These are phyloP conservation scores for Keithomyces neogunnii DNA, from an alignment of 2,329 filamentous ascomycete species.

Conservation along the genomic window DNA sequence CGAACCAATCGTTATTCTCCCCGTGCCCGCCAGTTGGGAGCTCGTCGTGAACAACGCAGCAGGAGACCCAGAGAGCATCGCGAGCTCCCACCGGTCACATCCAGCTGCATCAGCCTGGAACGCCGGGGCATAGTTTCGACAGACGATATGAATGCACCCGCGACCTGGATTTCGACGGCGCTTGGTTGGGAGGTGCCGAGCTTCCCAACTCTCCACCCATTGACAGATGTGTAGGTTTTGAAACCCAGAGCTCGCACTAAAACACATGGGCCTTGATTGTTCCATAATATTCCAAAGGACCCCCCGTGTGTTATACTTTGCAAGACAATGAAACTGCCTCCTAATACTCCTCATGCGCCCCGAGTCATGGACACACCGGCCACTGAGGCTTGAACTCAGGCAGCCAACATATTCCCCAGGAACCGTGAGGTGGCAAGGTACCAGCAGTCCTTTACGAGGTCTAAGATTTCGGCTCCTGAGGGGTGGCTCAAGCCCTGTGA, in stretches of 20 bases:
- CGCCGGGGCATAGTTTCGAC: no score
- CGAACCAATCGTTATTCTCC: not conserved
- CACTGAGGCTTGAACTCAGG: not conserved
- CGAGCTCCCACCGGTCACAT: no score
- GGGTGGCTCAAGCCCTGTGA: not conserved
- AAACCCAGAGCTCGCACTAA: not conserved
- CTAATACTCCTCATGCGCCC: not conserved
- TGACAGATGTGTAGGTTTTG: not conserved
- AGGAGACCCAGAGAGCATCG: no score
- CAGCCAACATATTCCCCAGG: not conserved
- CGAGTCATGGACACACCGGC: not conserved
- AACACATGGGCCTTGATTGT: not conserved
- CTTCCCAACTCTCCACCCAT: not conserved
- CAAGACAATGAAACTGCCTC: not conserved
- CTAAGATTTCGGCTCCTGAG: no score
- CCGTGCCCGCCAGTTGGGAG: not conserved
- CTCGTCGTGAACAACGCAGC: no score
- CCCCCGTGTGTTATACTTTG: not conserved
- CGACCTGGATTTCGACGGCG: no score
- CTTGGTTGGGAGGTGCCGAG: not conserved
- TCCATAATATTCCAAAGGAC: not conserved
- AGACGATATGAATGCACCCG: no score
- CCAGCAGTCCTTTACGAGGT: no score
- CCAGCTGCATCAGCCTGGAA: no score
- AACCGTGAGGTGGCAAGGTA: not conserved